These are phyloP conservation scores for Magnaporthiopsis rhizophila DNA, from an alignment of 2,329 filamentous ascomycete genomes.

Conservation along the genomic window DNA sequence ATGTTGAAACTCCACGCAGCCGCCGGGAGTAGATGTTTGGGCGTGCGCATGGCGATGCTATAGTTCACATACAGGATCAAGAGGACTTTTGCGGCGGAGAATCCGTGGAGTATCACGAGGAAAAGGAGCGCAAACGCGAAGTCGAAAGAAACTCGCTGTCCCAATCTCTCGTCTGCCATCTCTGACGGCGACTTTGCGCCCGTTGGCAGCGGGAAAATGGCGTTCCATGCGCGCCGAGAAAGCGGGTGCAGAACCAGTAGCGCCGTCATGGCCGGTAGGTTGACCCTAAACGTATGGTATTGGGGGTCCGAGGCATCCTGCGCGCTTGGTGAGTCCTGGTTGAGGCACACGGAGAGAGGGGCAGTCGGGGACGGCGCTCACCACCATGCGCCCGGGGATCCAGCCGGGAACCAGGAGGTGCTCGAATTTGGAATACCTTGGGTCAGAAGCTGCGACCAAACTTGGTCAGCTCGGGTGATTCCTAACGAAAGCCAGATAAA, in stretches of 20 bases:
- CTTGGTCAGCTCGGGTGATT: background rate
- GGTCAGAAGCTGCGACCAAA: constrained; percentile 59
- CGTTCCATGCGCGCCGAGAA: constrained; percentile 64
- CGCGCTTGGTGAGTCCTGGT: constrained; percentile 1
- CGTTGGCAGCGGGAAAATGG: constrained; percentile 31
- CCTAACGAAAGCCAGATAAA: background rate
- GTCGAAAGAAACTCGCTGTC: constrained; percentile 74
- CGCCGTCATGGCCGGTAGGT: constrained; percentile 70
- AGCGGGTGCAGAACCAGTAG: constrained; percentile 75
- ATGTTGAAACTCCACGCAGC: constrained; percentile 91
- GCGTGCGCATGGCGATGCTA: constrained; percentile 63
- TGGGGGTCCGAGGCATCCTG: constrained; percentile 86
- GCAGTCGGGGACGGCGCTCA: constrained; percentile 31
- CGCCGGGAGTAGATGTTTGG: constrained; percentile 60
- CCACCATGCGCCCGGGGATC: constrained; percentile 86
- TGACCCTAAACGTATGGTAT: constrained; percentile 76
- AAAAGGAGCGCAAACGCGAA: constrained; percentile 74
- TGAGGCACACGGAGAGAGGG: background rate
- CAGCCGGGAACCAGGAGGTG: constrained; percentile 70
- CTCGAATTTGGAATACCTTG: constrained; percentile 69
- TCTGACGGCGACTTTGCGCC: constrained; percentile 24
- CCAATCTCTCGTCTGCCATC: constrained; percentile 48
- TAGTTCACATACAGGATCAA: constrained; percentile 77
- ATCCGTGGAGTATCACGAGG: constrained; percentile 70
- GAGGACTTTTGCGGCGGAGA: constrained; percentile 77